phyloP scores from a whole-genome alignment of 495 filamentous ascomycete genomes.

The Penicillium atrosanguineum region DNA sequence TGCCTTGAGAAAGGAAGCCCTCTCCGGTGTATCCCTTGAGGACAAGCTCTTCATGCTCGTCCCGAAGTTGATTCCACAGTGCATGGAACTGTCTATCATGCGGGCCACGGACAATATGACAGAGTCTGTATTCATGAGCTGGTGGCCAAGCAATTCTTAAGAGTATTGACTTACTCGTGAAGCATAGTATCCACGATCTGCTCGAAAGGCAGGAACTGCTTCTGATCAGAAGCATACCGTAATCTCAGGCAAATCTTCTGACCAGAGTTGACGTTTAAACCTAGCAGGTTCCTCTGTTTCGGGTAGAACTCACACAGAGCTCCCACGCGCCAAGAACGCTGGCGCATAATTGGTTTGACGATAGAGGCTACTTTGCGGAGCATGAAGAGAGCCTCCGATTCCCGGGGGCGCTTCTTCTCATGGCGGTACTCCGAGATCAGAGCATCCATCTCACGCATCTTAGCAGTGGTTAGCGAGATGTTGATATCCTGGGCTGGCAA shows the following conservation, averaged over 20 bases:
- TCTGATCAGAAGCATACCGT: conserved; percentile 71
- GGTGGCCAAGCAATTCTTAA: neutral
- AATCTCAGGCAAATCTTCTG: conserved; percentile 81
- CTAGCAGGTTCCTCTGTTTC: conserved; percentile 67
- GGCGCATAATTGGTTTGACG: conserved; percentile 94
- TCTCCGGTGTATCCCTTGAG: conserved; percentile 89
- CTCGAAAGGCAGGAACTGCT: conserved; percentile 77
- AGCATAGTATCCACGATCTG: conserved; percentile 88
- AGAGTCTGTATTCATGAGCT: conserved; percentile 48
- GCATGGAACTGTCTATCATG: conserved; percentile 82
- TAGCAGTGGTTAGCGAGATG: conserved; percentile 11
- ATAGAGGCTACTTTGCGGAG: conserved; percentile 82
- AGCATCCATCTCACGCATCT: conserved; percentile 65
- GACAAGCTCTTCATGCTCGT: conserved; percentile 73
- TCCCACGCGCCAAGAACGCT: conserved; percentile 75
- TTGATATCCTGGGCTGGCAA: neutral
- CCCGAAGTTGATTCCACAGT: conserved; percentile 83
- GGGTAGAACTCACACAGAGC: conserved; percentile 86
- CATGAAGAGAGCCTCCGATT: conserved; percentile 76
- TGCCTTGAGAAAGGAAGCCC: conserved; percentile 77
- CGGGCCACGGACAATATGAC: conserved; percentile 80
- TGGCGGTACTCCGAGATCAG: conserved; percentile 77
- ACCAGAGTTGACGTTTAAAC: conserved; percentile 75
- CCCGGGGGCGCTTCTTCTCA: conserved; percentile 65
- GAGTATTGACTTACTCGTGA: conserved; percentile 62